Percentiles rank a stretch among this genome's conserved stretches.
Evolutionary conservation across 495 filamentous ascomycete species (phyloP).

Genomic region (Hyaloscypha variabilis): DNA sequence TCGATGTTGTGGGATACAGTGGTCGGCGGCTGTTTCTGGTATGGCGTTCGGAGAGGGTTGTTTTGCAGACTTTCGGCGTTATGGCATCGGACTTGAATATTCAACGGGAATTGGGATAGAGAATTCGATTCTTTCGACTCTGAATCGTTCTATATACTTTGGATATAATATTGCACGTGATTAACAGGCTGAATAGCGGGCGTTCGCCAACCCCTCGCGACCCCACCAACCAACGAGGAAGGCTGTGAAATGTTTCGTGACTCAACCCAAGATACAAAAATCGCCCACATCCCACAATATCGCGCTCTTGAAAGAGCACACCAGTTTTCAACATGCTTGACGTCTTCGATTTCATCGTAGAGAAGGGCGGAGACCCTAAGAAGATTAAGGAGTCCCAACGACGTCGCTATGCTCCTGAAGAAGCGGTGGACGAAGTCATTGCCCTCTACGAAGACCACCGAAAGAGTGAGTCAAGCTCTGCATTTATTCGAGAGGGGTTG

Average conservation of each 20-base stretch:
- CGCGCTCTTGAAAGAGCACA: slow-evolving; percentile 1
- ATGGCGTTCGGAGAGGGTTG: slow-evolving; percentile 18
- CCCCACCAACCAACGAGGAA: slow-evolving; percentile 8
- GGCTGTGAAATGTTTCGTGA: slow-evolving; percentile 25
- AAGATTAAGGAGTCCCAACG: slow-evolving; percentile 88
- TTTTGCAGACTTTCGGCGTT: slow-evolving; percentile 12
- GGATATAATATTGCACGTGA: neutral
- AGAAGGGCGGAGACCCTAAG: slow-evolving; percentile 87
- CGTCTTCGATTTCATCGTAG: slow-evolving; percentile 77
- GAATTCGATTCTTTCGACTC: neutral
- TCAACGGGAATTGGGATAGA: neutral
- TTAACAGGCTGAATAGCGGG: neutral
- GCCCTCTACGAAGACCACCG: slow-evolving; percentile 85
- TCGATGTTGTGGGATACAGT: slow-evolving; percentile 3
- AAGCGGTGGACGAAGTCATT: slow-evolving; percentile 88
- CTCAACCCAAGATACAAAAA: slow-evolving; percentile 12
- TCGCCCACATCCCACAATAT: neutral
- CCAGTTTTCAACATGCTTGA: slow-evolving; percentile 52
- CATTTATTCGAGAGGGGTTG: neutral
- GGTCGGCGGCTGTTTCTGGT: neutral
- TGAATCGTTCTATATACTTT: neutral
- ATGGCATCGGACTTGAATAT: neutral
- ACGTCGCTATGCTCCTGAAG: slow-evolving; percentile 75
- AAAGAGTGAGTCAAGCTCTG: slow-evolving; percentile 54
- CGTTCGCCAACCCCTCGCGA: neutral